These are phyloP conservation scores for Lophiotrema nucula DNA, from an alignment of 495 filamentous ascomycete genomes.

Conservation along the genomic window DNA sequence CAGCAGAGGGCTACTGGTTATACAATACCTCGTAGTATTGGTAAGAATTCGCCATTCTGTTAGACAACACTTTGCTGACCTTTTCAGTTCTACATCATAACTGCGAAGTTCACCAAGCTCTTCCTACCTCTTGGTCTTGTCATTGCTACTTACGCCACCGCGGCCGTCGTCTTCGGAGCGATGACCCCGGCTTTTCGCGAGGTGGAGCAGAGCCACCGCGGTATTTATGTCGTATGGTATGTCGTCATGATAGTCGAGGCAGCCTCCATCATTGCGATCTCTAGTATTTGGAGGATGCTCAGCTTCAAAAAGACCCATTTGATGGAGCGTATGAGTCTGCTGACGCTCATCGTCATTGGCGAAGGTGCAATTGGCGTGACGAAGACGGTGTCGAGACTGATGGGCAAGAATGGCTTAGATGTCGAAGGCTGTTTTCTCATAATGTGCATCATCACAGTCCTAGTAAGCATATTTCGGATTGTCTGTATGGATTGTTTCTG, in stretches of 20 bases:
- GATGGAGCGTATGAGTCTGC: conserved; percentile 34
- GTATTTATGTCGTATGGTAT: conserved; percentile 33
- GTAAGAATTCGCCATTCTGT: not conserved
- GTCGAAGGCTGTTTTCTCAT: conserved; percentile 21
- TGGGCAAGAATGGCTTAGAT: conserved; percentile 31
- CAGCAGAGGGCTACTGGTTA: conserved; percentile 21
- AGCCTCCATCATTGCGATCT: conserved; percentile 20
- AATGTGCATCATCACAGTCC: conserved; percentile 32
- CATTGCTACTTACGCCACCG: conserved; percentile 15
- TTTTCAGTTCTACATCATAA: conserved; percentile 8
- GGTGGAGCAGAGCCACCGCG: not conserved
- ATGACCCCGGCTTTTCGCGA: conserved; percentile 31
- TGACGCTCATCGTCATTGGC: conserved; percentile 35
- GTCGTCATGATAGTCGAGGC: conserved; percentile 30
- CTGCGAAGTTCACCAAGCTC: conserved; percentile 18
- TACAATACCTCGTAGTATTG: conserved; percentile 29
- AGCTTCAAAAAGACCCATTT: conserved; percentile 37
- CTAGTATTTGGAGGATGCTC: conserved; percentile 31
- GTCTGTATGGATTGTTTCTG: not conserved
- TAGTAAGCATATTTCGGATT: conserved; percentile 17
- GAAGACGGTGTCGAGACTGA: conserved; percentile 30
- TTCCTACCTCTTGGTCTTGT: conserved; percentile 26
- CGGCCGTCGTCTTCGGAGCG: conserved; percentile 17
- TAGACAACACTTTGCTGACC: not conserved
- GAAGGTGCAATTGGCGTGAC: conserved; percentile 35